phyloP scores from a whole-genome alignment of 192 early-diverging fungal genomes.

The Thoreauomyces humboldtii region DNA sequence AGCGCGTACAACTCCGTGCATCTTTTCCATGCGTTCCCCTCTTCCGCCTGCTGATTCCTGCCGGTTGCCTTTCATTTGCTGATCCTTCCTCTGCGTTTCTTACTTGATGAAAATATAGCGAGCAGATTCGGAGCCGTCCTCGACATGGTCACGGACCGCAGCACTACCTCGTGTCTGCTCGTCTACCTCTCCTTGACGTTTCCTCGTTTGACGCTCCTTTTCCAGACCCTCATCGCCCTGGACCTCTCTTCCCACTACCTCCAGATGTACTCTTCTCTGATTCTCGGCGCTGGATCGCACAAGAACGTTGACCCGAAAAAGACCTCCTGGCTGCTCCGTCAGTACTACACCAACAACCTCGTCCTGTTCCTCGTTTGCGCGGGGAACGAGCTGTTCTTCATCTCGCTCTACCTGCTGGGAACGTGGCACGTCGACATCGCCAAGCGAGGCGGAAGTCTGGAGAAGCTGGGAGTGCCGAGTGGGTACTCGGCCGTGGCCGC shows the following conservation, averaged over 20 bases:
- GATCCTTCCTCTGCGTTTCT: too few species aligned
- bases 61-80: neutral
- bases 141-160: constrained; percentile 98
- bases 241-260: constrained; percentile 97
- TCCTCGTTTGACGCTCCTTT: constrained; percentile 68
- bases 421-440: constrained; percentile 11
- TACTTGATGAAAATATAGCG: too few species aligned
- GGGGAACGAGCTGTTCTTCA: constrained; percentile 89
- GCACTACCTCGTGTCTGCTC: constrained; percentile 88
- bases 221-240: constrained; percentile 87
- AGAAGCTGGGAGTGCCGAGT: constrained; percentile 1
- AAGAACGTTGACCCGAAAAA: constrained; percentile 76
- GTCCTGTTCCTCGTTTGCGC: constrained; percentile 92
- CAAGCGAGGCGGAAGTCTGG: constrained; percentile 8
- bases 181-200: constrained; percentile 75
- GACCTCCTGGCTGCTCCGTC: constrained; percentile 70
- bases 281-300: constrained; percentile 82
- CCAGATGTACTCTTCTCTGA: constrained; percentile 95
- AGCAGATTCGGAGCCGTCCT: constrained; percentile 96
- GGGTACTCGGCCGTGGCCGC: constrained; percentile 10
- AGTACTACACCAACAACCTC: constrained; percentile 89
- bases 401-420: constrained; percentile 68
- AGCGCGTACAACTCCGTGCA: too few species aligned
- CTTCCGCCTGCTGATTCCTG: too few species aligned
- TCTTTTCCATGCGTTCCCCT: too few species aligned